A percentile compares a stretch with the other conserved stretches of the same genome.
These are phyloP conservation scores for Erysimum cheiri DNA, from an alignment of 441 rosid genomes.

Conservation along the genomic window DNA sequence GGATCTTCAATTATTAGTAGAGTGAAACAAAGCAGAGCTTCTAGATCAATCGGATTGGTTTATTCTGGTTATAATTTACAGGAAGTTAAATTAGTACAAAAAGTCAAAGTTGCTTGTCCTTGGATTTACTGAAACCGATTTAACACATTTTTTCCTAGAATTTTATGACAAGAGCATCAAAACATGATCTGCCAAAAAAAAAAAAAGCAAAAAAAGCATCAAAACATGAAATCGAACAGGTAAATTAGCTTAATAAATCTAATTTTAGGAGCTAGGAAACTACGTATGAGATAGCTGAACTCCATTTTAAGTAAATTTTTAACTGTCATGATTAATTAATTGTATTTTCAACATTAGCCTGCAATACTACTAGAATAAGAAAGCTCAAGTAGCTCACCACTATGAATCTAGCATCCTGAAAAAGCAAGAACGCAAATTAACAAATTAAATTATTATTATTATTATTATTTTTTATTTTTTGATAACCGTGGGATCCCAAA, in stretches of 20 bases:
- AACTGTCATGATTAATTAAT: background rate
- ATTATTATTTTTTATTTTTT: no score
- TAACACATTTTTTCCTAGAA: background rate
- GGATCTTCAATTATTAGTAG: no score
- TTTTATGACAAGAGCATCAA: background rate
- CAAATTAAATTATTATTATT: background rate
- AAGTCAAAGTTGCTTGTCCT: background rate
- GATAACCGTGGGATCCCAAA: no score
- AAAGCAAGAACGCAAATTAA: background rate
- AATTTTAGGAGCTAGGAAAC: background rate
- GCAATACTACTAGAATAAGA: background rate
- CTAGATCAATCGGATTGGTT: conserved; percentile 5
- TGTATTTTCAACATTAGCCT: background rate
- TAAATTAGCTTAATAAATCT: background rate
- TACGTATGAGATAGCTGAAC: background rate
- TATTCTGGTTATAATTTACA: background rate
- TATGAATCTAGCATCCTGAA: background rate
- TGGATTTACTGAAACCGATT: background rate
- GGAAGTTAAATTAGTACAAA: no score
- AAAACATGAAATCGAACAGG: background rate
- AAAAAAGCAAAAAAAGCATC: background rate
- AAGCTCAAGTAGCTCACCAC: background rate
- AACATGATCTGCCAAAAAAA: background rate
- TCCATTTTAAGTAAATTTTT: background rate
- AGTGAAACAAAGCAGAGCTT: background rate